Conservation (phyloP, 176 grass and related monocot genomes). For the Areca catechu region DNA sequence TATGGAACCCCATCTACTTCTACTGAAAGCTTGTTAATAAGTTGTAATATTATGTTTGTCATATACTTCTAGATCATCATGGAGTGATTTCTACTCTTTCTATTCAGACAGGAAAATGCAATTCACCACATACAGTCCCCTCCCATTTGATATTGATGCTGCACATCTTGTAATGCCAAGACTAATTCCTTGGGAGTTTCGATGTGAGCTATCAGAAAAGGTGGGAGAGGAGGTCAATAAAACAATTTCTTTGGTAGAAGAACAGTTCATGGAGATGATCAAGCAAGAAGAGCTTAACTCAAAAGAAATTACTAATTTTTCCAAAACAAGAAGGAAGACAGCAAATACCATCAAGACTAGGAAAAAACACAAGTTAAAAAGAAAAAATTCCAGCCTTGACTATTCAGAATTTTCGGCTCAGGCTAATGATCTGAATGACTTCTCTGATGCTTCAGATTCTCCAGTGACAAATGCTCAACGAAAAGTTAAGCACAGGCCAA, state of each 20-base stretch:
- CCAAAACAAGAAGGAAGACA: slow-evolving; percentile 25
- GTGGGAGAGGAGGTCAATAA: slow-evolving; percentile 54
- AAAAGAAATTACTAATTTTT: slow-evolving; percentile 25
- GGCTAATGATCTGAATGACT: slow-evolving; percentile 78
- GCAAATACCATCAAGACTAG: slow-evolving; percentile 37
- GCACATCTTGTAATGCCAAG: slow-evolving; percentile 46
- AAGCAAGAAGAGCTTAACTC: slow-evolving; percentile 26
- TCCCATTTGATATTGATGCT: slow-evolving; percentile 39
- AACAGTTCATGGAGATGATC: slow-evolving; percentile 34
- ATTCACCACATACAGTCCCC: slow-evolving; percentile 17
- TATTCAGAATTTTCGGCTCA: slow-evolving; percentile 37
- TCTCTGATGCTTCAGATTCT: slow-evolving; percentile 43
- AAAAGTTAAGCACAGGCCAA: slow-evolving; percentile 38
- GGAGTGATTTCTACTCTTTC: slow-evolving; percentile 4
- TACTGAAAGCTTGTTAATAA: too few species aligned
- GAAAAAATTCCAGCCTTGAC: slow-evolving; percentile 23
- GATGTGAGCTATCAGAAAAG: slow-evolving; percentile 77
- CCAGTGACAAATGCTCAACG: slow-evolving; percentile 28
- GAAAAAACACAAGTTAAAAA: slow-evolving; percentile 69
- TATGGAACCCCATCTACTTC: too few species aligned
- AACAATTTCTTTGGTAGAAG: slow-evolving; percentile 58
- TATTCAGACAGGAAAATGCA: slow-evolving; percentile 36
- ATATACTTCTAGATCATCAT: too few species aligned
- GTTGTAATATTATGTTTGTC: too few species aligned
- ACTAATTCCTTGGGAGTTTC: slow-evolving; percentile 56